Conservation (phyloP, 495 filamentous ascomycete genomes). For the Trichocladium uniseriatum region DNA sequence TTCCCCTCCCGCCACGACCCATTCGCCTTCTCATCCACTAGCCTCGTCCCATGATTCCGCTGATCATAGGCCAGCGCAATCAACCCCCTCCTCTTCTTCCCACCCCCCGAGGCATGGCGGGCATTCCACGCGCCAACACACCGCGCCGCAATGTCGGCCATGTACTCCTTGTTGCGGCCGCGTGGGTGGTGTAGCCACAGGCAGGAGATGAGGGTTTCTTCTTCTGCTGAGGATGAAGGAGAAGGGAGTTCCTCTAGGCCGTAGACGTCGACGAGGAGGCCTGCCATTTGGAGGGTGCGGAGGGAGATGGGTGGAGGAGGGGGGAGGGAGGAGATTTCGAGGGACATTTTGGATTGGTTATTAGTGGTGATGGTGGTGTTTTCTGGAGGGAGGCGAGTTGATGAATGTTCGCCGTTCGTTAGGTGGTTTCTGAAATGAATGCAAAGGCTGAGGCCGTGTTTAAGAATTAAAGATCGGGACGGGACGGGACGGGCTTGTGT, state of each 20-base stretch:
- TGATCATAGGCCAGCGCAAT: conserved; percentile 82
- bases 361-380: too few relatives aligned
- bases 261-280: conserved; percentile 67
- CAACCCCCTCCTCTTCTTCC: conserved; percentile 37
- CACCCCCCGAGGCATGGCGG: not conserved
- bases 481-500: too few relatives aligned
- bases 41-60: conserved; percentile 74
- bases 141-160: conserved; percentile 44
- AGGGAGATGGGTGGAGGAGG: conserved; percentile 45
- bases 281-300: conserved; percentile 56
- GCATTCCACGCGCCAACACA: conserved; percentile 30
- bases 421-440: too few relatives aligned
- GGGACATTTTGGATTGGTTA: conserved; percentile 5
- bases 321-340: conserved; percentile 14
- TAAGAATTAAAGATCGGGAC: too few relatives aligned
- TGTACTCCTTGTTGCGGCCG: conserved; percentile 54
- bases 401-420: too few relatives aligned
- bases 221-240: not conserved
- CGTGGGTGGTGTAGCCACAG: conserved; percentile 86
- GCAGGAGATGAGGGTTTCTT: conserved; percentile 48
- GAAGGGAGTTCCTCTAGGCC: conserved; percentile 63
- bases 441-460: too few relatives aligned
- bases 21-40: conserved; percentile 52
- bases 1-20: conserved; percentile 75
- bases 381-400: too few relatives aligned